Conservation (phyloP, 495 filamentous ascomycete genomes). For the Neohortaea acidophila region DNA sequence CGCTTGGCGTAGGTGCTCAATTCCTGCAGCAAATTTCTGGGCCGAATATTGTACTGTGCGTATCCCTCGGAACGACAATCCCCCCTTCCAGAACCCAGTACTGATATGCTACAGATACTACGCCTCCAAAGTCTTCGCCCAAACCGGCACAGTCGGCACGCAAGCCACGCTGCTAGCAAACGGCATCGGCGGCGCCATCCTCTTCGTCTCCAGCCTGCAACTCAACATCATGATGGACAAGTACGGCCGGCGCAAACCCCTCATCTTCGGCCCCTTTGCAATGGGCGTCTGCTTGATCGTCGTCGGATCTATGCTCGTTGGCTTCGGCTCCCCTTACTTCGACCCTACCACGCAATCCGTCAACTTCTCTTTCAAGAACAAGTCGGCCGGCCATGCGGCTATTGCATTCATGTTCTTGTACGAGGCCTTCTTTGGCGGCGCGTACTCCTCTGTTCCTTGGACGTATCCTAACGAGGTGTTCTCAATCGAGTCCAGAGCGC, state of each 20-base stretch:
- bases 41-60: no score
- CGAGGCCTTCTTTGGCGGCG: slow-evolving; percentile 3
- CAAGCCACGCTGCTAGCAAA: slow-evolving; percentile 3
- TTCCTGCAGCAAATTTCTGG: no score
- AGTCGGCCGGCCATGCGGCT: no score
- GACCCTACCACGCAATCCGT: slow-evolving; percentile 2
- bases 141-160: neutral
- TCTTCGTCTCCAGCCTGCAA: neutral
- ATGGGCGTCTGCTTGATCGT: slow-evolving; percentile 7
- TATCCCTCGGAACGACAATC: no score
- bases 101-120: no score
- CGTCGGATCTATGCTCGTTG: slow-evolving; percentile 4
- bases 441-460: neutral
- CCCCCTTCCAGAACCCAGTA: no score
- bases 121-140: slow-evolving; percentile 3
- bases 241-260: slow-evolving; percentile 1
- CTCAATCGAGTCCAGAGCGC: neutral
- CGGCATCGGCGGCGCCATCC: slow-evolving; percentile 1
- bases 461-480: slow-evolving; percentile 21
- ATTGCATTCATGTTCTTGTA: no score
- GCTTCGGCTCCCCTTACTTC: slow-evolving; percentile 1
- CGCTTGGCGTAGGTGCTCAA: no score
- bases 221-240: slow-evolving; percentile 6
- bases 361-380: no score
- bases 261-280: slow-evolving; percentile 3